Percentiles rank a stretch among this genome's conserved stretches.
Evolutionary conservation across 2,329 filamentous ascomycete species (phyloP).

Genomic region (Ceratocystis smalleyi): DNA sequence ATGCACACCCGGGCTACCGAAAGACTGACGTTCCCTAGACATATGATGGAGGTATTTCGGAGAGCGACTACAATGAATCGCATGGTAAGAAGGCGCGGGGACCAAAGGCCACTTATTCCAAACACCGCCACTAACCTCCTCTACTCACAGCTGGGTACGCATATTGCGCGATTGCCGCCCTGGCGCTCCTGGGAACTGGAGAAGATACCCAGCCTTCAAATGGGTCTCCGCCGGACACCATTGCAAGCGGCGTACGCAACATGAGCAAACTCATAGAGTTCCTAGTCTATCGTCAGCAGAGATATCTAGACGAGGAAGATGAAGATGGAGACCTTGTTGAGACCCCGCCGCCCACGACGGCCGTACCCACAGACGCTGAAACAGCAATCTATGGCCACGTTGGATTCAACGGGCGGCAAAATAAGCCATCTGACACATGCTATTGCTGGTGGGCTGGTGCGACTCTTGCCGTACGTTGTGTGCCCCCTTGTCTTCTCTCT

Average conservation of each 20-base stretch:
- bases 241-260: slow-evolving; percentile 24
- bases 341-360: slow-evolving; percentile 7
- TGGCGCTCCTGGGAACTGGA: slow-evolving; percentile 51
- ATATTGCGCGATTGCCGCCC: slow-evolving; percentile 68
- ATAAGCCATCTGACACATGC: slow-evolving; percentile 88
- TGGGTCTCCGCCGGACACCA: slow-evolving; percentile 13
- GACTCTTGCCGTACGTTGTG: slow-evolving; percentile 32
- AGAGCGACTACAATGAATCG: slow-evolving; percentile 63
- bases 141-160: slow-evolving; percentile 54
- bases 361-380: slow-evolving; percentile 6
- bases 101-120: not conserved
- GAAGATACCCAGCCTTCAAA: slow-evolving; percentile 12
- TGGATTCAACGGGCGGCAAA: slow-evolving; percentile 79
- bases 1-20: not conserved
- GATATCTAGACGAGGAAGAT: slow-evolving; percentile 36
- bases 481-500: slow-evolving; percentile 23
- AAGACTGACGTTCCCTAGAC: slow-evolving; percentile 32
- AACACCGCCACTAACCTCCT: slow-evolving; percentile 23
- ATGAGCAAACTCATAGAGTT: slow-evolving; percentile 31
- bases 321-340: slow-evolving; percentile 27
- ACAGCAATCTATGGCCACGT: slow-evolving; percentile 31
- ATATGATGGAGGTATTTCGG: slow-evolving; percentile 73
- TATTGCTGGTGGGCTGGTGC: slow-evolving; percentile 86
- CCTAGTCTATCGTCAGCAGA: slow-evolving; percentile 49
- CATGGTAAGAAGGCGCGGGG: slow-evolving; percentile 42